Conservation (phyloP, 1,284 basidiomycete species). For the Cyathus olla region DNA sequence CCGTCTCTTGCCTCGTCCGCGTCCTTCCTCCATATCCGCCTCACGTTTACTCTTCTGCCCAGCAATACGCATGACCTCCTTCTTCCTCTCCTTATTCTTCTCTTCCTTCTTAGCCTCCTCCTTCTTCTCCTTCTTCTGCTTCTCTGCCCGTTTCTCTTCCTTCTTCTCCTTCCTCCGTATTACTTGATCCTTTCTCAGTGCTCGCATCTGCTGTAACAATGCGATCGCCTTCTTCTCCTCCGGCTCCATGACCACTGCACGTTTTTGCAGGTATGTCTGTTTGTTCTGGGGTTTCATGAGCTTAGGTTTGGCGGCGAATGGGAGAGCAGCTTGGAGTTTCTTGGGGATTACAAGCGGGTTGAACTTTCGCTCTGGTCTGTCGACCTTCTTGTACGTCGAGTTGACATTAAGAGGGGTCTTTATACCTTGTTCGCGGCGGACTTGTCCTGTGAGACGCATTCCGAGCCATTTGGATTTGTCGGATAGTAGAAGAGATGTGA, state of each 20-base stretch:
- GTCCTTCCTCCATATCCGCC: conserved; percentile 66
- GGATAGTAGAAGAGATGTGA: conserved; percentile 89
- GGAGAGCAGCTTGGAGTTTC: conserved; percentile 90
- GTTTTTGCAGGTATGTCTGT: conserved; percentile 90
- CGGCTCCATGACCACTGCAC: conserved; percentile 94
- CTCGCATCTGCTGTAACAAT: conserved; percentile 95
- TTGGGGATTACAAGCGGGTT: conserved; percentile 92
- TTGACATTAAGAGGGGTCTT: conserved; percentile 89
- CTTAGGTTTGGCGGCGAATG: conserved; percentile 95
- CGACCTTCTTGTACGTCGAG: conserved; percentile 89
- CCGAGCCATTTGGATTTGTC: conserved; percentile 88
- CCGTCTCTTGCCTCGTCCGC: conserved; percentile 60
- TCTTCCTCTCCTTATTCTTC: conserved; percentile 85
- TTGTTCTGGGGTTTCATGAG: conserved; percentile 79
- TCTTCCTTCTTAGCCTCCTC: conserved; percentile 76
- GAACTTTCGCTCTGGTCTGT: conserved; percentile 88
- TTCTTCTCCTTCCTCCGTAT: conserved; percentile 86
- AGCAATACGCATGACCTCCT: conserved; percentile 80
- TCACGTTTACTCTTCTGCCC: conserved; percentile 82
- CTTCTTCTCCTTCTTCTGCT: conserved; percentile 77
- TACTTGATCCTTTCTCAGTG: conserved; percentile 91
- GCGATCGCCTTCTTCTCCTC: conserved; percentile 95
- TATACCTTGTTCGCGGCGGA: conserved; percentile 86
- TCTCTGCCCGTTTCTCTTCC: conserved; percentile 72
- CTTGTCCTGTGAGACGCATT: conserved; percentile 96